These are phyloP conservation scores for Hypholoma fasciculare DNA, from an alignment of 768 basidiomycete species.

Conservation along the genomic window DNA sequence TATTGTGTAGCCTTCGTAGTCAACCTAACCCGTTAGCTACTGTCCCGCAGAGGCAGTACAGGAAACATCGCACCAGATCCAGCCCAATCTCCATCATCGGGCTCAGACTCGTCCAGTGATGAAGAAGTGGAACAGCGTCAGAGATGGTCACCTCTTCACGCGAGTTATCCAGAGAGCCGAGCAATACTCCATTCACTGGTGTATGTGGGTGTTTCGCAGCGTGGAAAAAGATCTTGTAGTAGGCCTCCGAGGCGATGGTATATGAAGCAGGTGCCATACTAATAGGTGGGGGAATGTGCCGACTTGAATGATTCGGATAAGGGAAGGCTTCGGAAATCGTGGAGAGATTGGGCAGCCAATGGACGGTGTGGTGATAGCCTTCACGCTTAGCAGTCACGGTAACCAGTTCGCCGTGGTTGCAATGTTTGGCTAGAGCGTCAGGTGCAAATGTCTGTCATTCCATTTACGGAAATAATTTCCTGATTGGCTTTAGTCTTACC, in stretches of 20 bases:
- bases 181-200: constrained; percentile 76
- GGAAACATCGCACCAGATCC: constrained; percentile 56
- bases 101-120: constrained; percentile 83
- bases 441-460: not conserved
- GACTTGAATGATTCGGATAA: too few species aligned
- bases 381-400: not conserved
- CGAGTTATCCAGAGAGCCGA: constrained; percentile 45
- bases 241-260: constrained; percentile 59
- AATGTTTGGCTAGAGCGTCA: not conserved
- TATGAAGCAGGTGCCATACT: constrained; percentile 35
- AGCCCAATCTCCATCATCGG: constrained; percentile 88
- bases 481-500: too few species aligned
- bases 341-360: not conserved
- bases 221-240: constrained; percentile 76
- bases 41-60: not conserved
- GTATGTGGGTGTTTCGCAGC: constrained; percentile 78
- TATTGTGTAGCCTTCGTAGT: constrained; percentile 55
- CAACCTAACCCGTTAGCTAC: not conserved
- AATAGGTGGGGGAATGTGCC: not conserved
- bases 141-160: constrained; percentile 44
- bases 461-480: not conserved
- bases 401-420: not conserved
- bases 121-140: constrained; percentile 76
- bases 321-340: not conserved
- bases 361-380: not conserved